Evolutionary conservation across 805 yeast species (phyloP).

Genomic region (Hanseniaspora thailandica): DNA sequence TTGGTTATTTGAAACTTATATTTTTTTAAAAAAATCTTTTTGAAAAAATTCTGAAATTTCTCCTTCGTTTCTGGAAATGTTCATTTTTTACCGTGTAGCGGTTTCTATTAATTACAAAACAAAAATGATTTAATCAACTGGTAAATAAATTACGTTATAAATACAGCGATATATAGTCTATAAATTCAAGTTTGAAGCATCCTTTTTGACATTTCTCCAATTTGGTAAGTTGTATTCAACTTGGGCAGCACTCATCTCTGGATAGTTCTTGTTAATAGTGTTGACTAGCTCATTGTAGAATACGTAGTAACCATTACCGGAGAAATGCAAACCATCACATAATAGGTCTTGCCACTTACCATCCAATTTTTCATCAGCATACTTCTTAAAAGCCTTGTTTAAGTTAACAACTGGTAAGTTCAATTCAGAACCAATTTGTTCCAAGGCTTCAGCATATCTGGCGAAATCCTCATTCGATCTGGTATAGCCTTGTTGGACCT

Average conservation of each 20-base stretch:
- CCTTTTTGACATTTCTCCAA: slow-evolving; percentile 31
- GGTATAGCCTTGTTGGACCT: slow-evolving; percentile 31
- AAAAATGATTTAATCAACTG: too few species aligned
- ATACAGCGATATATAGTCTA: not conserved
- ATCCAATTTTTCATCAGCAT: slow-evolving; percentile 24
- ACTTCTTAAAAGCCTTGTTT: slow-evolving; percentile 32
- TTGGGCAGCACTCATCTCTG: slow-evolving; percentile 37
- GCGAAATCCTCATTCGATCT: slow-evolving; percentile 38
- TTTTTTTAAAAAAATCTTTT: not conserved
- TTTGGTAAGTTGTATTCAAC: slow-evolving; percentile 30
- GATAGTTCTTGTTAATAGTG: slow-evolving; percentile 34
- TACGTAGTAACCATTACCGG: slow-evolving; percentile 42
- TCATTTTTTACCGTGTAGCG: not conserved
- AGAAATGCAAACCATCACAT: slow-evolving; percentile 51
- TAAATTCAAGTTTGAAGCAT: slow-evolving; percentile 20
- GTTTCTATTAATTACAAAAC: too few species aligned
- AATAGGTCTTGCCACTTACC: slow-evolving; percentile 34
- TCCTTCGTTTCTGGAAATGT: not conserved
- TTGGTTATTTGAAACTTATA: not conserved
- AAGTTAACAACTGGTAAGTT: slow-evolving; percentile 50
- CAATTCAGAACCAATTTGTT: slow-evolving; percentile 34
- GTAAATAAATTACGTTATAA: too few species aligned
- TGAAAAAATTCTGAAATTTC: not conserved
- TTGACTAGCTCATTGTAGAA: slow-evolving; percentile 35
- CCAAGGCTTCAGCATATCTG: slow-evolving; percentile 42